Evolutionary conservation across 2,329 filamentous ascomycete species (phyloP).

Genomic region (Elsinoe perseae): DNA sequence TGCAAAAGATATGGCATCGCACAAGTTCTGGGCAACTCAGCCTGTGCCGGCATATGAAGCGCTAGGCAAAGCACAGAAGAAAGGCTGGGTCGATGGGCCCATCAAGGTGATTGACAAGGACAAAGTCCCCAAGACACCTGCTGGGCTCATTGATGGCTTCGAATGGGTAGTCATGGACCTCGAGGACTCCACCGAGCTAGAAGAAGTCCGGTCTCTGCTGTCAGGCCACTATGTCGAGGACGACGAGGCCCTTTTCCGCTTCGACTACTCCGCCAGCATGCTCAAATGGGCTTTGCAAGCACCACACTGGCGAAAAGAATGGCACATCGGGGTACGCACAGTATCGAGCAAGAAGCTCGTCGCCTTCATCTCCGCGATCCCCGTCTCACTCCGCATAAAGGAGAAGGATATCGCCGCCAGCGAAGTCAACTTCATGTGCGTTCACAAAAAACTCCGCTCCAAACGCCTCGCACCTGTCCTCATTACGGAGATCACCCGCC

Average conservation of each 20-base stretch:
- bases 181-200: conserved; percentile 65
- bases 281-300: conserved; percentile 92
- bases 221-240: conserved; percentile 97
- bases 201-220: conserved; percentile 86
- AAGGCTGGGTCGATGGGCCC: conserved; percentile 64
- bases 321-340: conserved; percentile 90
- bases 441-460: conserved; percentile 93
- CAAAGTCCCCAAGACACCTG: conserved; percentile 68
- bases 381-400: conserved; percentile 73
- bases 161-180: conserved; percentile 93
- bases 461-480: conserved; percentile 89
- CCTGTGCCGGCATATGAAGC: conserved; percentile 73
- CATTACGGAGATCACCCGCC: conserved; percentile 94
- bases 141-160: conserved; percentile 70
- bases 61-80: conserved; percentile 41
- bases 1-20: conserved; percentile 89
- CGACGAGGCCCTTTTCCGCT: conserved; percentile 92
- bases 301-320: conserved; percentile 86
- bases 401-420: conserved; percentile 66
- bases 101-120: conserved; percentile 74
- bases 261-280: conserved; percentile 87
- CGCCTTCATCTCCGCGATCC: conserved; percentile 91
- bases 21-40: conserved; percentile 99
- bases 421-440: conserved; percentile 96
- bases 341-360: conserved; percentile 77